Percentiles rank a stretch among this genome's conserved stretches.
Conservation (phyloP, 1,284 basidiomycete species). For the Ustilago loliicola region DNA sequence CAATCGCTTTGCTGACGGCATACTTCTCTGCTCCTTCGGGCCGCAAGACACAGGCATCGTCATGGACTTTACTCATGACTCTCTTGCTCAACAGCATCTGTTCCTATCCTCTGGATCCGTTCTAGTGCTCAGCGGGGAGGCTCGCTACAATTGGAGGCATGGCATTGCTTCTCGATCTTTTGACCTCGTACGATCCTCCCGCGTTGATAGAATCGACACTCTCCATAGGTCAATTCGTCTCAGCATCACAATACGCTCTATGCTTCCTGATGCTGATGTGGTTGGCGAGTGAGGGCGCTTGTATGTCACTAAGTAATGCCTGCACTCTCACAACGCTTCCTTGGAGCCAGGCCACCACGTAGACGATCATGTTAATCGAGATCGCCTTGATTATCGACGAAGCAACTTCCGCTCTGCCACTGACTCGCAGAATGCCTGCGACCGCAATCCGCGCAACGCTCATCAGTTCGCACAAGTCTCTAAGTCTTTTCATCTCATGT, state of each 20-base stretch:
- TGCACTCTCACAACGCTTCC: too few species aligned
- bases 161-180: conserved; percentile 68
- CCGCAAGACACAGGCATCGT: conserved; percentile 41
- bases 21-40: conserved; percentile 58
- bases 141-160: conserved; percentile 73
- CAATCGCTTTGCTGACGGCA: conserved; percentile 71
- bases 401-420: too few species aligned
- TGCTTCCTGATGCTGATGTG: conserved; percentile 55
- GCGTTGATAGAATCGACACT: conserved; percentile 14
- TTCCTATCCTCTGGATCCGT: conserved; percentile 71
- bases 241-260: conserved; percentile 58
- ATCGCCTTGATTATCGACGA: too few species aligned
- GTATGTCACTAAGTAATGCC: too few species aligned
- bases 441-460: too few species aligned
- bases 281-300: conserved; percentile 33
- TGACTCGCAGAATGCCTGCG: too few species aligned
- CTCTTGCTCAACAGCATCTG: conserved; percentile 34
- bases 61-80: conserved; percentile 55
- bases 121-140: conserved; percentile 70
- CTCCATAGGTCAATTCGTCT: conserved; percentile 45
- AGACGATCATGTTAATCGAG: too few species aligned
- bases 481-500: too few species aligned
- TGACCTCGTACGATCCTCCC: conserved; percentile 27
- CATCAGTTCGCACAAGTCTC: too few species aligned
- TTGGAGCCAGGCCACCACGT: too few species aligned